phyloP scores from a whole-genome alignment of 1,284 basidiomycete species.

The Prillingera fragicola region DNA sequence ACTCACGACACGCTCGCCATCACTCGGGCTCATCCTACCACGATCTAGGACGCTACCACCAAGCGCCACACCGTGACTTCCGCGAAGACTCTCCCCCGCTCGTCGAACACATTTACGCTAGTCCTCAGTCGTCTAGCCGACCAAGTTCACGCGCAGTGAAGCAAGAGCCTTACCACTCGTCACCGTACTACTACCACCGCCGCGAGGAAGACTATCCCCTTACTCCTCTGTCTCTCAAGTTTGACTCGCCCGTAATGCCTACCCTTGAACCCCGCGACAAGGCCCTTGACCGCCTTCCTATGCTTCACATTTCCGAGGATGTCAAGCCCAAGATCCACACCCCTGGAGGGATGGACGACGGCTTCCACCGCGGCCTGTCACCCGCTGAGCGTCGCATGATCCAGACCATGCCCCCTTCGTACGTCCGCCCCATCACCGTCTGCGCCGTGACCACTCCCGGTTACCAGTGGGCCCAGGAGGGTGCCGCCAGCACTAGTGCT shows the following conservation, averaged over 20 bases:
- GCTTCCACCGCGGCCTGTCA: slow-evolving; percentile 8
- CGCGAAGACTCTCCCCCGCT: neutral
- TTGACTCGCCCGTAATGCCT: slow-evolving; percentile 11
- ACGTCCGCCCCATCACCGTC: slow-evolving; percentile 15
- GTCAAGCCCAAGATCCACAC: slow-evolving; percentile 1
- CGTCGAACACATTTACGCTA: neutral
- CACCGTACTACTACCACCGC: neutral
- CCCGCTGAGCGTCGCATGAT: slow-evolving; percentile 17
- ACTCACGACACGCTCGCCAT: no score
- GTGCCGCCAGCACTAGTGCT: neutral
- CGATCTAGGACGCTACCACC: neutral
- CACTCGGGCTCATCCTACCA: neutral
- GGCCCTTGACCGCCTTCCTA: slow-evolving; percentile 11
- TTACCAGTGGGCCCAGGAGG: slow-evolving; percentile 1
- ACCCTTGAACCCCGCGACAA: slow-evolving; percentile 8
- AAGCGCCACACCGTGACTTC: no score
- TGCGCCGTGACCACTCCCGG: slow-evolving; percentile 16
- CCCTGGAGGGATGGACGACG: neutral
- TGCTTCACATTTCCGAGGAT: slow-evolving; percentile 9
- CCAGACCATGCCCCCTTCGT: slow-evolving; percentile 13
- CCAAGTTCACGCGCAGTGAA: no score
- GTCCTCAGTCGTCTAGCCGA: neutral
- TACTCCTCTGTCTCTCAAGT: slow-evolving; percentile 9
- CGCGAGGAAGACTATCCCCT: slow-evolving; percentile 8
- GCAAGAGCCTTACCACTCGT: slow-evolving; percentile 6